Percentiles rank a stretch among this genome's conserved stretches.
phyloP scores from a whole-genome alignment of 2,329 filamentous ascomycete genomes.

The Colletotrichum somersetense region DNA sequence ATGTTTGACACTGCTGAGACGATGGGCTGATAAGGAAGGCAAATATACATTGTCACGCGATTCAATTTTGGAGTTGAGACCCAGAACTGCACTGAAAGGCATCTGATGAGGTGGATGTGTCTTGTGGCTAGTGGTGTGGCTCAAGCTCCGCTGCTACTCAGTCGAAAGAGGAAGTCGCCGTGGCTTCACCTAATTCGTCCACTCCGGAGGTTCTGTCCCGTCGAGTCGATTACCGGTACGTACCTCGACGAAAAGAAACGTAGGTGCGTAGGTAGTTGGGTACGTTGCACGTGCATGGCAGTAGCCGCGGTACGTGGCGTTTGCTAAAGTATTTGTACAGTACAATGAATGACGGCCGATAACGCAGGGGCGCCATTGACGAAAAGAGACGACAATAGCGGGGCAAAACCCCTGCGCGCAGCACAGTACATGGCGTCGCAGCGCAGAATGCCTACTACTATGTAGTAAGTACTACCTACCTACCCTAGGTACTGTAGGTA shows the following conservation, averaged over 20 bases:
- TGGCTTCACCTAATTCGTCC: conserved; percentile 30
- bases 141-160: not conserved
- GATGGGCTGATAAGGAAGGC: not conserved
- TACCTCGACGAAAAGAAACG: too few relatives aligned
- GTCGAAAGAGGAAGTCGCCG: not conserved
- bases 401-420: not conserved
- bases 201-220: conserved; percentile 35
- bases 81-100: too few relatives aligned
- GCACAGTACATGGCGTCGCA: not conserved
- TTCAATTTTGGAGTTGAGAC: not conserved
- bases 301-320: conserved; percentile 30
- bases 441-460: not conserved
- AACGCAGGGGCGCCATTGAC: conserved; percentile 18
- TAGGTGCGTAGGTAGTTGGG: too few relatives aligned
- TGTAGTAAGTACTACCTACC: too few relatives aligned
- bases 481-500: too few relatives aligned
- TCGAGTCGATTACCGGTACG: not conserved
- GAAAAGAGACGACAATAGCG: conserved; percentile 8
- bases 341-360: conserved; percentile 10
- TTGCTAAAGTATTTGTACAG: not conserved
- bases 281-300: not conserved
- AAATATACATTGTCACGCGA: not conserved
- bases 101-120: not conserved
- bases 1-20: too few relatives aligned
- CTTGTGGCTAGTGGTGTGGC: not conserved